Conservation (phyloP, 164 flowering plant species). For the Aristolochia californica region DNA sequence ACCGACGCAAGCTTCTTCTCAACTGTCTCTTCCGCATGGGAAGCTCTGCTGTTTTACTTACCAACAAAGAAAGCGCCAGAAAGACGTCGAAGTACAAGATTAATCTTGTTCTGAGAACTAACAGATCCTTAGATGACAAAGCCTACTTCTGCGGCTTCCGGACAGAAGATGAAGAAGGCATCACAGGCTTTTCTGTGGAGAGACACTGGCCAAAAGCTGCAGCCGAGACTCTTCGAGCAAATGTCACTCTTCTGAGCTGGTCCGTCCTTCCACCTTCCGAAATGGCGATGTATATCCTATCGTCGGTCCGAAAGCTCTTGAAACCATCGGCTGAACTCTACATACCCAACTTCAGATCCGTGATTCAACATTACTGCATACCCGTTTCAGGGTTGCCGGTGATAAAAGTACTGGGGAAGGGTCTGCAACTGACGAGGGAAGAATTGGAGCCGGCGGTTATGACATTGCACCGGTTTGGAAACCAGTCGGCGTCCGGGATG, state of each 20-base stretch:
- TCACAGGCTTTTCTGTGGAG: slow-evolving; percentile 44
- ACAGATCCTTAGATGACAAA: slow-evolving; percentile 40
- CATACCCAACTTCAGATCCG: slow-evolving; percentile 47
- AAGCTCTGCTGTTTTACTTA: slow-evolving; percentile 25
- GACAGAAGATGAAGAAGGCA: slow-evolving; percentile 52
- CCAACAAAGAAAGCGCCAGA: slow-evolving; percentile 28
- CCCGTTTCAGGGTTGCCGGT: slow-evolving; percentile 31
- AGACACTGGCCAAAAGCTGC: slow-evolving; percentile 31
- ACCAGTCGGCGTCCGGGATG: slow-evolving; percentile 10
- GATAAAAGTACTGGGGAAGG: slow-evolving; percentile 8
- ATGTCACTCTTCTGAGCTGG: slow-evolving; percentile 27
- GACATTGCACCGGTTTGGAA: slow-evolving; percentile 12
- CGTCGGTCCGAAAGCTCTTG: slow-evolving; percentile 19
- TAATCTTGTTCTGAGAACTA: slow-evolving; percentile 25
- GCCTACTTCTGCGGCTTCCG: slow-evolving; percentile 33
- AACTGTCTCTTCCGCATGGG: slow-evolving; percentile 72
- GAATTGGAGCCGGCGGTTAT: slow-evolving; percentile 6
- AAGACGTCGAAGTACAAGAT: slow-evolving; percentile 36
- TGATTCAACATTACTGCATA: slow-evolving; percentile 44
- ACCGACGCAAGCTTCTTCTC: slow-evolving; percentile 29
- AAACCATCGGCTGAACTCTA: slow-evolving; percentile 21
- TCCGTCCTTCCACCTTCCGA: slow-evolving; percentile 38
- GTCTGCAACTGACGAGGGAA: slow-evolving; percentile 1
- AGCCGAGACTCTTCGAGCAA: slow-evolving; percentile 30
- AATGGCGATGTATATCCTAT: slow-evolving; percentile 16